These are phyloP conservation scores for Boletus edulis DNA, from an alignment of 768 basidiomycete species.

Conservation along the genomic window DNA sequence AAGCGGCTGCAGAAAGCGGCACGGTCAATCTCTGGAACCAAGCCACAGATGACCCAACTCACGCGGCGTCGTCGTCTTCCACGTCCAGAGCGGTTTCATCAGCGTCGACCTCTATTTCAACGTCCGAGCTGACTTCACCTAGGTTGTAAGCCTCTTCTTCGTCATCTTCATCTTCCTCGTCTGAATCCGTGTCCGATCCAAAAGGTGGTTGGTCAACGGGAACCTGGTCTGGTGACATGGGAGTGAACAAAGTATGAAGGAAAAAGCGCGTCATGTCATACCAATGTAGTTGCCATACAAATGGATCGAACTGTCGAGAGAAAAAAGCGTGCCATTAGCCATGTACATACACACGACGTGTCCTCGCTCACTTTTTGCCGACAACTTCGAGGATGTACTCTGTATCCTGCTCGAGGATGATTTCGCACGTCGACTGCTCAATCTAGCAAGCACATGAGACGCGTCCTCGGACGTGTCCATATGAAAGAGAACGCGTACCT, in stretches of 20 bases:
- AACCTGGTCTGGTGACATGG: constrained; percentile 46
- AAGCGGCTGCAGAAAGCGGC: constrained; percentile 47
- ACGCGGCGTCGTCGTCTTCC: constrained; percentile 37
- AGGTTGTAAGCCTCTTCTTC: constrained; percentile 51
- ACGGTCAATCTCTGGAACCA: neutral
- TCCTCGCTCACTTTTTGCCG: constrained; percentile 71
- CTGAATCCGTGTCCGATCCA: constrained; percentile 48
- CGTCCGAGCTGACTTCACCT: constrained; percentile 80
- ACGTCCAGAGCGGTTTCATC: constrained; percentile 59
- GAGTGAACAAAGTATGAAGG: neutral
- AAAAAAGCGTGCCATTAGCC: constrained; percentile 8
- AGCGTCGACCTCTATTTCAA: constrained; percentile 71
- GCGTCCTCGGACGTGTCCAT: constrained; percentile 1
- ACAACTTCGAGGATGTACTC: constrained; percentile 66
- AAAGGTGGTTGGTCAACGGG: constrained; percentile 48
- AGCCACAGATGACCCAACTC: constrained; percentile 30
- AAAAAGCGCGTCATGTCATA: constrained; percentile 24
- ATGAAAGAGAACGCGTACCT: constrained; percentile 43
- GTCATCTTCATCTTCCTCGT: constrained; percentile 41
- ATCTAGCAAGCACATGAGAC: constrained; percentile 44
- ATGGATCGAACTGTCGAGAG: constrained; percentile 56
- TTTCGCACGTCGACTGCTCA: constrained; percentile 70
- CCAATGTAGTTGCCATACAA: constrained; percentile 86
- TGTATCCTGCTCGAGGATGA: constrained; percentile 66
- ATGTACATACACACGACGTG: neutral